Conservation (phyloP, 129 eudicot genomes). For the Logfia minima region DNA sequence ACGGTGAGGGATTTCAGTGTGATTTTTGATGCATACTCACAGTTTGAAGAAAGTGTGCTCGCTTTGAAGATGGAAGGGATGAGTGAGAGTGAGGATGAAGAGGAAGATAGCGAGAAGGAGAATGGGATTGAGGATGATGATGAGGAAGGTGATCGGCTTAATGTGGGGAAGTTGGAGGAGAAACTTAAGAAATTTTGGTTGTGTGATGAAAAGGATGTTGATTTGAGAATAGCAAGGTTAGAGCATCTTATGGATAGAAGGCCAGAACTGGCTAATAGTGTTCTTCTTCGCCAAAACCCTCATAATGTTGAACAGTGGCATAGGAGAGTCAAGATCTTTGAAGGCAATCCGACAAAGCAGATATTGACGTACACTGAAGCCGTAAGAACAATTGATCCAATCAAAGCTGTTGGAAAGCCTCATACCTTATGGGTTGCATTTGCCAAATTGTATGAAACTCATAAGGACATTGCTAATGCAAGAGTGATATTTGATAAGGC, state of each 20-base stretch:
- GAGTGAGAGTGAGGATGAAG: conserved; percentile 59
- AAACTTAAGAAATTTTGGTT: conserved; percentile 58
- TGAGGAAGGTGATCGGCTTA: conserved; percentile 61
- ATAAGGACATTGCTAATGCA: conserved; percentile 77
- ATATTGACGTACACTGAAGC: conserved; percentile 88
- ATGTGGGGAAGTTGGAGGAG: conserved; percentile 40
- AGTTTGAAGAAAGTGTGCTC: conserved; percentile 89
- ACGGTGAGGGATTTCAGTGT: conserved; percentile 87
- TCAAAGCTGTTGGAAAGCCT: conserved; percentile 87
- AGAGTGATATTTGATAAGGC: conserved; percentile 90
- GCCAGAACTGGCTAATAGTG: conserved; percentile 89
- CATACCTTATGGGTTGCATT: conserved; percentile 85
- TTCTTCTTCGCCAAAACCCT: conserved; percentile 79
- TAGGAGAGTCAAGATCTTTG: conserved; percentile 84
- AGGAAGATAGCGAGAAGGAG: conserved; percentile 38
- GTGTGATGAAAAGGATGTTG: conserved; percentile 76
- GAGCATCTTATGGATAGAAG: conserved; percentile 88
- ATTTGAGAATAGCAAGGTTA: conserved; percentile 74
- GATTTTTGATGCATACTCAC: conserved; percentile 88
- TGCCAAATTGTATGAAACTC: conserved; percentile 79
- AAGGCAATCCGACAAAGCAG: conserved; percentile 77
- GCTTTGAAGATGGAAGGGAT: conserved; percentile 71
- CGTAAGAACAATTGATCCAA: conserved; percentile 87
- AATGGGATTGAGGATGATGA: conserved; percentile 35
- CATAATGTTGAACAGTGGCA: conserved; percentile 99